Base-by-base conservation (phyloP, 352 stramenopile species). In the Phytopythium delawarense region DNA sequence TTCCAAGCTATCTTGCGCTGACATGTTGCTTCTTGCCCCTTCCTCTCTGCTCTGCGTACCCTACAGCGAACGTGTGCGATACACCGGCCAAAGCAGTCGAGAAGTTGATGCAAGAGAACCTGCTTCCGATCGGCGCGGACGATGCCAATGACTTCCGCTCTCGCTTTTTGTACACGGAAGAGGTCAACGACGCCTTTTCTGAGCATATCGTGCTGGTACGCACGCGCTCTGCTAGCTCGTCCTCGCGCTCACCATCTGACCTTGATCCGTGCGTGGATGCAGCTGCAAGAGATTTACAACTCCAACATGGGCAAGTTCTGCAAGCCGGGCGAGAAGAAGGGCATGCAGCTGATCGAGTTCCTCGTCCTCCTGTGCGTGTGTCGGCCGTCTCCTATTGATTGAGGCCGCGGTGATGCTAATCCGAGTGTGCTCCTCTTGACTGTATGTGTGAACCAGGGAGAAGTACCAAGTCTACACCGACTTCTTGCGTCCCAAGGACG, bases 281-380 rank as follows among this genome's bases (percentile, higher is more conserved):
- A 91, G 82, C 65, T 92, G 20, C 79, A 92, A 67, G 82, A 92
- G 42, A 65, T 92, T 18, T 92, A 87, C 62, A 82, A 80, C 62
- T 74, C 75, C 42, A 83, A 90, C 50, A 92, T 88, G 76, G 82
- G 82, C 53, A 75, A 77, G 21, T 90, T 78, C 63, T 89, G 80
- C 72, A 88, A 86, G 54, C 75, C 79, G 13, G 82, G 80, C 30
- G 82, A 92, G 61, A 87, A 85, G 69, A 89, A 89, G 61, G 80
- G 78, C 45, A 92, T 92, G 82, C 78, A 89, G 15, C 67, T 92
- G 21, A 67, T 75, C 20, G 82, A 92, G 61, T 89, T 90, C 55
- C 69, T 89, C 46, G 52, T 57, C 0, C 62, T 92, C 11, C 57
- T 87, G 77, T 84, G 71, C 59, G 77, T 50, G 23, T 2, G 7